phyloP scores from a whole-genome alignment of 1,139 yeast genomes.

The Pneumocystis murina region DNA sequence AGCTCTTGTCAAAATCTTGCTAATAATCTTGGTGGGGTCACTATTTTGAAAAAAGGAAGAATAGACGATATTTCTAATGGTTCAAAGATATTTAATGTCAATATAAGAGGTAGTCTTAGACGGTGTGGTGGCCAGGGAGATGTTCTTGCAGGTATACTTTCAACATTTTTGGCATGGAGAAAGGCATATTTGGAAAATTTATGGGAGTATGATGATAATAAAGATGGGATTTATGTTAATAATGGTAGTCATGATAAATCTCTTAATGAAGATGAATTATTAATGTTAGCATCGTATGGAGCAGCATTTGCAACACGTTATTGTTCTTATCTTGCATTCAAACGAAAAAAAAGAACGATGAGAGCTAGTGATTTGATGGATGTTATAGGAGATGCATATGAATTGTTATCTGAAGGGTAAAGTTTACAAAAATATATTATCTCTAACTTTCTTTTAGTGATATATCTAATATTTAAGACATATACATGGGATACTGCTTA shows the following conservation, averaged over 20 bases:
- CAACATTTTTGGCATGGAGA: constrained; percentile 54
- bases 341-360: constrained; percentile 57
- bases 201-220: constrained; percentile 34
- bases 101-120: constrained; percentile 45
- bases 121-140: constrained; percentile 88
- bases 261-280: constrained; percentile 29
- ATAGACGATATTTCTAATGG: constrained; percentile 49
- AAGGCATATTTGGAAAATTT: constrained; percentile 39
- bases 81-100: constrained; percentile 18
- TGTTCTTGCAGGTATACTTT: constrained; percentile 55
- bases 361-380: constrained; percentile 71
- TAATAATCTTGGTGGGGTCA: constrained; percentile 41
- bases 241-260: constrained; percentile 15
- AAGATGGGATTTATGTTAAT: constrained; percentile 7
- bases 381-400: constrained; percentile 48
- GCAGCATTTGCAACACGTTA: constrained; percentile 55
- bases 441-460: neutral
- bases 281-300: constrained; percentile 53
- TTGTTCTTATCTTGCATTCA: constrained; percentile 53
- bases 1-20: constrained; percentile 33
- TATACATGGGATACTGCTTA: neutral
- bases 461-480: neutral
- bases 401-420: constrained; percentile 33
- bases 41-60: constrained; percentile 58
- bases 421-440: neutral